Base-by-base conservation (phyloP, 2,329 filamentous ascomycete species). In the Fusarium equiseti region DNA sequence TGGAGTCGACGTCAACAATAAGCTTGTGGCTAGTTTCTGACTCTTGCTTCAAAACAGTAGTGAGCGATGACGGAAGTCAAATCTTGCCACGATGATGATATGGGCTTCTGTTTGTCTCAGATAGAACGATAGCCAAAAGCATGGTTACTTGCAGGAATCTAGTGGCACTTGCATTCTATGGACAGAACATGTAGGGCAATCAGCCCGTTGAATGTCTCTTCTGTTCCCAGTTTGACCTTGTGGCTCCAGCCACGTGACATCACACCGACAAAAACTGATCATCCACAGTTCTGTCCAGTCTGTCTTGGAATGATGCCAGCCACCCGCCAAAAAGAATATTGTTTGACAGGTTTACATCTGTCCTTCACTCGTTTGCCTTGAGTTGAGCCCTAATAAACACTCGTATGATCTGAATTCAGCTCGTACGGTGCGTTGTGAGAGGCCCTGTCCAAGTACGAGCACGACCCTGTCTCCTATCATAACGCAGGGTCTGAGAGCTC, bases 261-360 rank as follows among this genome's bases (percentile, higher is more conserved):
- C 73, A 75, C 73, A 75, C 73, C 73, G 73, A 75, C 70, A 69
- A 58, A 66, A 71, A 59, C 55, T 58, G 46, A 62, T 71, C 66
- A 63, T 63, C 60, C 70, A 66, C 46, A 50, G 53, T 53, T 48
- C 26, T 26, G 50, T 18, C 42, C 35, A 29, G 12, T 48, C 45
- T 61, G 20, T 63, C 53, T 49, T 53, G 46, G 46, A 62, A 49
- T 60, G 57, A 61, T 49, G 63, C 61, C 65, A 73, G 63, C 73
- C 73, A 69, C 61, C 70, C 55, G 64, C 60, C 35, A 38, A 48
- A 56, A 42, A 35, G 40, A 43, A 43, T 58, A 48, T 63, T 38
- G 55, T 63, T 50, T 48, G 51, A 56, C 64, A 63, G 52, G 54
- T 63, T 49, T 60, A 52, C 66, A 20, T 60, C 60, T 62, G 53